phyloP scores from a whole-genome alignment of 352 stramenopile species.

The Peronospora destructor region DNA sequence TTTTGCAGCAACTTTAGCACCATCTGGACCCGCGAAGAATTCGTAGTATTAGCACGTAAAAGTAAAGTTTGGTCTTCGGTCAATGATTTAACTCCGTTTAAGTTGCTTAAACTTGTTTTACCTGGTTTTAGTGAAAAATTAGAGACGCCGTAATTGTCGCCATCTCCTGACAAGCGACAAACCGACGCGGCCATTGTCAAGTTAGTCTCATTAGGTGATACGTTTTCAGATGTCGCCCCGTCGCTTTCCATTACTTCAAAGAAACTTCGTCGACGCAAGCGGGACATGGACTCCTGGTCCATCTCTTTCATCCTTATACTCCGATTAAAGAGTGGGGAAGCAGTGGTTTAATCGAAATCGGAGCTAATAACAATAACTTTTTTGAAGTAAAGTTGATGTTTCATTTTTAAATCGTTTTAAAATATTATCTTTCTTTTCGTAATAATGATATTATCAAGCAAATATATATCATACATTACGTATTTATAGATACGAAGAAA shows the following conservation, averaged over 20 bases:
- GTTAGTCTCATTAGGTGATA: conserved; percentile 29
- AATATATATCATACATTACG: too few species aligned
- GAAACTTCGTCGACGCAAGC: conserved; percentile 63
- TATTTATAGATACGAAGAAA: too few species aligned
- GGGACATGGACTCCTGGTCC: conserved; percentile 37
- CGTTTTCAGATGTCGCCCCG: conserved; percentile 24
- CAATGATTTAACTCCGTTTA: conserved; percentile 15
- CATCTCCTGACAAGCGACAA: conserved; percentile 2
- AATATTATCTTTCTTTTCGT: too few species aligned
- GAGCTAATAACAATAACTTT: too few species aligned
- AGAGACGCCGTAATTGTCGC: conserved; percentile 12
- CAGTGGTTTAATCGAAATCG: background rate
- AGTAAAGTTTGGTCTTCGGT: background rate
- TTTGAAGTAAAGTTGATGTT: too few species aligned
- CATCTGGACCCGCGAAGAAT: too few species aligned
- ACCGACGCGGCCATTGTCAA: conserved; percentile 19
- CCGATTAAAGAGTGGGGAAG: background rate
- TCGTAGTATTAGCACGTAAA: conserved; percentile 8
- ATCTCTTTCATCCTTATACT: conserved; percentile 44
- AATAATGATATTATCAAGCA: too few species aligned
- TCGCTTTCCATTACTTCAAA: conserved; percentile 57
- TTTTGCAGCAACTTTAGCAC: conserved; percentile 15
- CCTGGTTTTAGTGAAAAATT: conserved; percentile 19
- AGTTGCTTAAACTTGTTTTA: conserved; percentile 13
- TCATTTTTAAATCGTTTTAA: too few species aligned